Percentiles rank a stretch among this genome's conserved stretches.
Evolutionary conservation across 441 rosid genomes (phyloP).

Genomic region (Breynia disticha): DNA sequence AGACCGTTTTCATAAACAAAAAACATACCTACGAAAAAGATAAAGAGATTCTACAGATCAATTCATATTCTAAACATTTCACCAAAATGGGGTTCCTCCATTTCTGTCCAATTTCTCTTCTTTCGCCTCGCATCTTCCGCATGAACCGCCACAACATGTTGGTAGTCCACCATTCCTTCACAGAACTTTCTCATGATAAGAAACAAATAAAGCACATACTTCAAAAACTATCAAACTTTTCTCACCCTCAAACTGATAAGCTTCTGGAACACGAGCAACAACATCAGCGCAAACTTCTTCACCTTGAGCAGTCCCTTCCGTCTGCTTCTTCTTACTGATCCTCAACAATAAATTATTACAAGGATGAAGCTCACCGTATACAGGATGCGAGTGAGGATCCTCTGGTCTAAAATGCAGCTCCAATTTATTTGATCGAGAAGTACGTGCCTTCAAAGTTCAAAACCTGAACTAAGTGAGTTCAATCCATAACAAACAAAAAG

Average conservation of each 20-base stretch:
- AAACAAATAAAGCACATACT: neutral
- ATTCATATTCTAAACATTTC: conserved; percentile 2
- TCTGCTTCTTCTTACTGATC: conserved; percentile 39
- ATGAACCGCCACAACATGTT: conserved; percentile 88
- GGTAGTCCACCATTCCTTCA: conserved; percentile 92
- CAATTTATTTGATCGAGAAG: conserved; percentile 43
- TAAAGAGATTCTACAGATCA: neutral
- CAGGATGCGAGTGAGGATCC: conserved; percentile 82
- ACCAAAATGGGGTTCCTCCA: conserved; percentile 46
- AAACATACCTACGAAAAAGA: neutral
- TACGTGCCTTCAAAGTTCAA: conserved; percentile 40
- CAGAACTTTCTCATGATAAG: conserved; percentile 1
- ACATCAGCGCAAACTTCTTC: conserved; percentile 57
- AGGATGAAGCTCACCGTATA: conserved; percentile 53
- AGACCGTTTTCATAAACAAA: conserved; percentile 1
- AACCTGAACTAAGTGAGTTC: neutral
- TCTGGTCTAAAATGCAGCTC: conserved; percentile 86
- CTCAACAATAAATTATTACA: conserved; percentile 49
- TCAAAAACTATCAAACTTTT: neutral
- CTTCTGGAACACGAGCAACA: conserved; percentile 57
- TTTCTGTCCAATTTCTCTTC: conserved; percentile 59
- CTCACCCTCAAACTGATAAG: conserved; percentile 71
- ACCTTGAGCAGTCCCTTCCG: conserved; percentile 16
- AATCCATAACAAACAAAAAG: neutral
- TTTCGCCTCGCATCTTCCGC: conserved; percentile 58